These are phyloP conservation scores for Serendipita sp. DNA, from an alignment of 768 basidiomycete genomes.

Conservation along the genomic window DNA sequence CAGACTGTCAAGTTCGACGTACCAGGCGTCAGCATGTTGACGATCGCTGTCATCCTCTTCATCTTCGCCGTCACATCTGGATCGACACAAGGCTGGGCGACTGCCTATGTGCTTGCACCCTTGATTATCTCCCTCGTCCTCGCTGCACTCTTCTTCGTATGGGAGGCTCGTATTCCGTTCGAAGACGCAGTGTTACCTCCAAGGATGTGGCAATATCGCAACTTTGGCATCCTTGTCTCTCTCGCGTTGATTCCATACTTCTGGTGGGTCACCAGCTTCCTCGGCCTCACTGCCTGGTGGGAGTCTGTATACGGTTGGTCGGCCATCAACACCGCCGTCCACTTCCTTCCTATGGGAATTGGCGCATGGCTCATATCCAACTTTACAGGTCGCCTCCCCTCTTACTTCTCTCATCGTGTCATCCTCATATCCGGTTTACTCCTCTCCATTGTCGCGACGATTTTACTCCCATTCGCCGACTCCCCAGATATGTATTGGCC, in stretches of 20 bases:
- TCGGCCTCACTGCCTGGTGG: conserved; percentile 6
- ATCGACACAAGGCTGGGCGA: conserved; percentile 27
- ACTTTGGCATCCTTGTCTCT: background rate
- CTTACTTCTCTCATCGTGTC: conserved; percentile 15
- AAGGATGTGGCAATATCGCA: too few relatives aligned
- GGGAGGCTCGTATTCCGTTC: conserved; percentile 28
- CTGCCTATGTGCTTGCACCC: conserved; percentile 28
- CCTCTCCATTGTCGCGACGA: background rate
- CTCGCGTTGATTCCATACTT: conserved; percentile 18
- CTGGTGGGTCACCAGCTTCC: conserved; percentile 6
- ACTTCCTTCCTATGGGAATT: conserved; percentile 21
- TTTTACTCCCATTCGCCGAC: conserved; percentile 9
- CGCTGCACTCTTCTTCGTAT: conserved; percentile 31
- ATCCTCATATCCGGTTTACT: conserved; percentile 2
- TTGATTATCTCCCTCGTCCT: conserved; percentile 30
- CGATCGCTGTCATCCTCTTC: too few relatives aligned
- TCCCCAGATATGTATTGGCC: conserved; percentile 8
- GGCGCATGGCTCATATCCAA: conserved; percentile 22
- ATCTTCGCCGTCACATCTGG: too few relatives aligned
- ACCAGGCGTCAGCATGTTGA: conserved; percentile 3
- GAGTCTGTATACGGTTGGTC: conserved; percentile 7
- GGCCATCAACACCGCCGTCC: conserved; percentile 9
- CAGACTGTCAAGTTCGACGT: conserved; percentile 1
- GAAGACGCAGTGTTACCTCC: conserved; percentile 24
- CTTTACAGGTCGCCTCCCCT: conserved; percentile 26